phyloP scores from a whole-genome alignment of 2,329 filamentous ascomycete species.

The Penicillium sp. region DNA sequence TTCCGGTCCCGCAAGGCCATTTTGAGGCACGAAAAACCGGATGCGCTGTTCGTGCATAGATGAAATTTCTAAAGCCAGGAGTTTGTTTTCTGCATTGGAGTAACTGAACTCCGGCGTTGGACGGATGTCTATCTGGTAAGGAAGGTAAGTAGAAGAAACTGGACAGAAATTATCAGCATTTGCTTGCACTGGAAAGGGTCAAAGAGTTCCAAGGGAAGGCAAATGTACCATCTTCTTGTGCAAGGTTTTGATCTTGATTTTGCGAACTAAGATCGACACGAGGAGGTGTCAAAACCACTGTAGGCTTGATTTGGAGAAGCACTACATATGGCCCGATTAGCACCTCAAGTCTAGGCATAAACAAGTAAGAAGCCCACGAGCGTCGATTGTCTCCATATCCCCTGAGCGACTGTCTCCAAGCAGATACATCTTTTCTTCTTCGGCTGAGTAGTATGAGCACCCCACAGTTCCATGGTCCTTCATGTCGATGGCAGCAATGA shows the following conservation, averaged over 20 bases:
- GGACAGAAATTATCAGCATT: neutral
- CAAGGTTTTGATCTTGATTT: constrained; percentile 45
- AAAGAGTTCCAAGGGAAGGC: neutral
- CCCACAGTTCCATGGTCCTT: constrained; percentile 70
- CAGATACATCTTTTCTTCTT: constrained; percentile 68
- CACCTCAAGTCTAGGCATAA: neutral
- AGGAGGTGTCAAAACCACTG: constrained; percentile 58
- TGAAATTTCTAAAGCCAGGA: constrained; percentile 59
- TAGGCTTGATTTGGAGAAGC: constrained; percentile 62
- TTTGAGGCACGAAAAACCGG: constrained; percentile 63
- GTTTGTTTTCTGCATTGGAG: constrained; percentile 64
- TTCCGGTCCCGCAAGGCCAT: constrained; percentile 49
- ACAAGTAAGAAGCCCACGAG: constrained; percentile 35
- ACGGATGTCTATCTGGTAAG: constrained; percentile 65
- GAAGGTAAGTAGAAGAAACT: constrained; percentile 54
- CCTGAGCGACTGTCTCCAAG: constrained; percentile 73
- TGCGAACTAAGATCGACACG: constrained; percentile 51
- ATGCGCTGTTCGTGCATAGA: constrained; percentile 50
- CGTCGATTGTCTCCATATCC: constrained; percentile 67
- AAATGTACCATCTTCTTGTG: constrained; percentile 40
- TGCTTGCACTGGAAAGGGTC: neutral
- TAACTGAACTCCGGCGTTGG: constrained; percentile 72
- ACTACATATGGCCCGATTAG: constrained; percentile 46
- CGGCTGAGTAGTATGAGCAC: constrained; percentile 77
- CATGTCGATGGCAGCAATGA: constrained; percentile 79